Base-by-base conservation (phyloP, 2,329 filamentous ascomycete species). In the Sphaerostilbella broomeana region DNA sequence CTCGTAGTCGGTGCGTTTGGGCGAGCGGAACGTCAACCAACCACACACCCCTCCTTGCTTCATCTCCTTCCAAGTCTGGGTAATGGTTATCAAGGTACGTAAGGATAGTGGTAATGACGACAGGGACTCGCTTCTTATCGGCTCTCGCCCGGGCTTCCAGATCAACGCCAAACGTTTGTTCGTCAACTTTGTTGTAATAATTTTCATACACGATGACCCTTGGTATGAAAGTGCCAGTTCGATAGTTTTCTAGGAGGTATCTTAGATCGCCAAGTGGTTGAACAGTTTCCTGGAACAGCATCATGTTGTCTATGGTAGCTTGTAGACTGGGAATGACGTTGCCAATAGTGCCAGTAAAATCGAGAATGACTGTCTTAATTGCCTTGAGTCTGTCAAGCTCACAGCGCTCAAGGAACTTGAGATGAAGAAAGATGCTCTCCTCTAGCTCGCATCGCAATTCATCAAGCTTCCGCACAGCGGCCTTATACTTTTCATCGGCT, bases 211-310 rank as follows among this genome's bases (percentile, higher is more conserved):
- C 84, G 32, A 88, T 80, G 19, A 97, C 90, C 54, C 79, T 89
- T 7, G 92, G 92, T 36, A 87, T 78, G 59, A 94, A 98, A 49
- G 82, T 86, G 47, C 92, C 92, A 6, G 92, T 98, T 47, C 89
- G 83, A 65, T 98, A 98, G 59, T 90, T 98, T 67, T 98, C 92
- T 31, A 98, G 73, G 44, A 98, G 75, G 61, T 97, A 98, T 47
- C 92, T 78, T 51, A 98, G 68, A 62, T 98, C 92, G 26, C 86
- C 85, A 33, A 81, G 61, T 5, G 92, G 92, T 62, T 97, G 92
- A n/a, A 98, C 86, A 1, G 92, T 97, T 69, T 98, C 92, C 62
- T 98, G 92, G 67, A 94, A 98, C 32, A 98, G 74, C 81, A 98
- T 88, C 89, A 98, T 95, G 59, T 94, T 88, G 67, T 98, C 92